Evolutionary conservation across 2,329 filamentous ascomycete genomes (phyloP).

Genomic region (Lachnellula hyalina): DNA sequence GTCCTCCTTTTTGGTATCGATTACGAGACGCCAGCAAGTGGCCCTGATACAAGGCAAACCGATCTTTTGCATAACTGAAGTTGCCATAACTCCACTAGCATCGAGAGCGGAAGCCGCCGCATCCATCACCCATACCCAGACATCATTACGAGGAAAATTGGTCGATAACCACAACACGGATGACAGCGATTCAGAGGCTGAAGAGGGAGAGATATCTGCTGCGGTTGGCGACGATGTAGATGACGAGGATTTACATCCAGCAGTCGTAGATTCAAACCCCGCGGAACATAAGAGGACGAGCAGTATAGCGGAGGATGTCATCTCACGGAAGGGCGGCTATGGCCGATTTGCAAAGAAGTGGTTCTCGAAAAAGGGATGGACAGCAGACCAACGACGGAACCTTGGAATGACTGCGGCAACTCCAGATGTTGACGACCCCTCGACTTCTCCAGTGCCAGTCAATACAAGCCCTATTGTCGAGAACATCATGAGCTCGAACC

Average conservation of each 20-base stretch:
- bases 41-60: slow-evolving; percentile 78
- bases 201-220: slow-evolving; percentile 36
- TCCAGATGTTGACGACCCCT: slow-evolving; percentile 15
- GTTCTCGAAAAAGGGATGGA: slow-evolving; percentile 85
- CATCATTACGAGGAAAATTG: slow-evolving; percentile 36
- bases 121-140: slow-evolving; percentile 61
- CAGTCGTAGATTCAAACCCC: background rate
- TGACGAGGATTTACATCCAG: slow-evolving; percentile 26
- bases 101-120: slow-evolving; percentile 68
- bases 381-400: slow-evolving; percentile 61
- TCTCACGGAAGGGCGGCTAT: slow-evolving; percentile 75
- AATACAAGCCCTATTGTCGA: background rate
- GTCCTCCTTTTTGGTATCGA: slow-evolving; percentile 78
- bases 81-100: slow-evolving; percentile 82
- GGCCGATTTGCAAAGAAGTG: slow-evolving; percentile 85
- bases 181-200: slow-evolving; percentile 41
- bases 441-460: slow-evolving; percentile 19
- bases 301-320: slow-evolving; percentile 84
- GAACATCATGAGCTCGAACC: slow-evolving; percentile 3
- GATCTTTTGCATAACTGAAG: slow-evolving; percentile 82
- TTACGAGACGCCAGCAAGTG: slow-evolving; percentile 81
- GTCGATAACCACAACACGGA: slow-evolving; percentile 27
- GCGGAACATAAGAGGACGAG: slow-evolving; percentile 34
- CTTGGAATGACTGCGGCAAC: slow-evolving; percentile 59
- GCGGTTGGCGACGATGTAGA: slow-evolving; percentile 40